Evolutionary conservation across 1,284 basidiomycete species (phyloP).

Genomic region (Earliella scabrosa): DNA sequence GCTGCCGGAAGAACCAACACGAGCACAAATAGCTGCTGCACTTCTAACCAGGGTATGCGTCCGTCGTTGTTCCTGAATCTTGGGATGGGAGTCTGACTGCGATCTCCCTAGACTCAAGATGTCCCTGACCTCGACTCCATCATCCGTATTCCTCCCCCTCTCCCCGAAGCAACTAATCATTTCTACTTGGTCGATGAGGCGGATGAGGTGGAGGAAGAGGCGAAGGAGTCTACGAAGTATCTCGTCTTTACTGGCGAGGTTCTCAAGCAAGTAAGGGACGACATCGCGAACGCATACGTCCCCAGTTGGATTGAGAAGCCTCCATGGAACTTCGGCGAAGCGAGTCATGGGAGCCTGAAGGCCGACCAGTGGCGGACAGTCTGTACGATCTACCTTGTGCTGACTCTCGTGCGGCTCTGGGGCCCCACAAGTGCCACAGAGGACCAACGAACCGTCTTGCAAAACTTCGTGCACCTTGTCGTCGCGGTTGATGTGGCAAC

Average conservation of each 20-base stretch:
- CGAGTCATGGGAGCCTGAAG: conserved; percentile 36
- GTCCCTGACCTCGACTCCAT: not conserved
- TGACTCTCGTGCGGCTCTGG: not conserved
- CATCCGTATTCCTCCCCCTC: not conserved
- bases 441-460: conserved; percentile 27
- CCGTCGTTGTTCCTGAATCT: not conserved
- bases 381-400: not conserved
- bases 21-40: not conserved
- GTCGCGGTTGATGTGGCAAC: conserved; percentile 24
- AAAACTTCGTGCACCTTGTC: conserved; percentile 44
- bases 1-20: not conserved
- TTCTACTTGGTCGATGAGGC: not conserved
- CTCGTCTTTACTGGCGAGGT: conserved; percentile 7
- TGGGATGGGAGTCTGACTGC: not conserved
- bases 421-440: not conserved
- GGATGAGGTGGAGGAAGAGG: not conserved
- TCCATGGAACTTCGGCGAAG: conserved; percentile 36
- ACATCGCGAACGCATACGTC: conserved; percentile 31
- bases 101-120: not conserved
- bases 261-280: conserved; percentile 30
- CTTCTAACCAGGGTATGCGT: not conserved
- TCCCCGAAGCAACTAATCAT: not conserved
- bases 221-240: not conserved
- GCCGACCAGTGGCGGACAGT: conserved; percentile 49
- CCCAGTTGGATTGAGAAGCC: conserved; percentile 37